Base-by-base conservation (phyloP, 2,329 filamentous ascomycete species). In the Aspergillus eucalypticola region DNA sequence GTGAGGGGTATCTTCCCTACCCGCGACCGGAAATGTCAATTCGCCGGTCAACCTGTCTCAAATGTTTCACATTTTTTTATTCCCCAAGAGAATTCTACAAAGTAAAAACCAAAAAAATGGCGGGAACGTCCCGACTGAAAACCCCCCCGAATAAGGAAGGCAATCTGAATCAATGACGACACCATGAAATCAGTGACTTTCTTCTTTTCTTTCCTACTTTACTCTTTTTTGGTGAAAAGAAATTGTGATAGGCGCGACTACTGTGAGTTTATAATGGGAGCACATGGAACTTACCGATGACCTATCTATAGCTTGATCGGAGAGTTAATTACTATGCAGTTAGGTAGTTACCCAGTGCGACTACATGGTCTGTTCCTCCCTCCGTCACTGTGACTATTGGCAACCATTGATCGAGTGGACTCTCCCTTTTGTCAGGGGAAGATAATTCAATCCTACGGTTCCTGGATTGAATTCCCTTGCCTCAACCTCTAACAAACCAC, bases 361-460 rank as follows among this genome's bases (percentile, higher is more conserved):
- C 53, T 2, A n/a, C n/a, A n/a, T 55, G 53, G 53, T 55, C 53
- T 27, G 39, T 55, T 46, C 53, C 2, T 55, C 53, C 52, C 52
- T 29, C 52, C 52, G 39, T 54, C 41, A 13, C 10, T 27, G 19
- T 39, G 25, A 55, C 39, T 55, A 55, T 55, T 44, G 53, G 41
- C 53, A 32, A 55, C 39, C 53, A 35, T 55, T 44, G 23, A 38
- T 13, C 23, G 39, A 35, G 32, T 35, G 32, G 32, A 17, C 39
- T 23, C 32, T 35, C 32, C 32, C 10, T 35, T 15, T 41, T 6
- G 35, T 35, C 39, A 55, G 42, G 53, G 38, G 5, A 13, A 5
- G 8, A 23, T 27, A 8, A 8, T 8, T 27, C 25, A 8, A 27
- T 27, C 7, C 7, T 29, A 35, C 17, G 21, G 23, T 49, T 23